Evolutionary conservation across 192 early-diverging fungal species (phyloP).

Genomic region (Coemansia sp.): DNA sequence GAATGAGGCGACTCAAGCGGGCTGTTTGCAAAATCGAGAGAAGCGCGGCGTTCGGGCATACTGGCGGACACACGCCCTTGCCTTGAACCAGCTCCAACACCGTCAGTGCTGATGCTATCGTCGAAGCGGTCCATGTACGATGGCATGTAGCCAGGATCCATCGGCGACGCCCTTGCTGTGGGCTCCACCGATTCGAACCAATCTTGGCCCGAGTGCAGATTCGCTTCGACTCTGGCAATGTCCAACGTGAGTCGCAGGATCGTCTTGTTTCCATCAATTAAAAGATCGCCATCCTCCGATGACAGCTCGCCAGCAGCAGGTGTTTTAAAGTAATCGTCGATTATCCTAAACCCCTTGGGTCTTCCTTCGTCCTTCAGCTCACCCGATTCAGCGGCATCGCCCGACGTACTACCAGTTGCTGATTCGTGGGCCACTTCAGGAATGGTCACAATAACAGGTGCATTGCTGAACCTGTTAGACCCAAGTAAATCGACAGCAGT

Average conservation of each 20-base stretch:
- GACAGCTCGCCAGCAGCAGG: conserved; percentile 28
- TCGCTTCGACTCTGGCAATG: conserved; percentile 40
- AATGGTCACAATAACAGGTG: conserved; percentile 15
- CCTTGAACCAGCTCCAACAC: conserved; percentile 4
- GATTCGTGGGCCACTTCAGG: conserved; percentile 3
- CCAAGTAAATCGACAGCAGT: background rate
- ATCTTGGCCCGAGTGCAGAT: conserved; percentile 49
- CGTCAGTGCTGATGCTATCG: conserved; percentile 14
- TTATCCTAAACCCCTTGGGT: conserved; percentile 26
- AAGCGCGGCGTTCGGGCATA: conserved; percentile 36
- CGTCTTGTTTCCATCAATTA: conserved; percentile 3
- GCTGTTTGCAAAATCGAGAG: conserved; percentile 16
- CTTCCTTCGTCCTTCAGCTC: background rate
- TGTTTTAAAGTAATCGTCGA: conserved; percentile 48
- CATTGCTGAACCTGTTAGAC: background rate
- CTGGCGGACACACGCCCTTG: conserved; percentile 31
- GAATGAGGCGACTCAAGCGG: conserved; percentile 20
- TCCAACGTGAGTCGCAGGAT: conserved; percentile 31
- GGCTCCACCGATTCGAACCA: conserved; percentile 38
- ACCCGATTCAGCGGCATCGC: background rate
- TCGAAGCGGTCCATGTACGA: conserved; percentile 45
- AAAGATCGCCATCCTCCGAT: conserved; percentile 17
- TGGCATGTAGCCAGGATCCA: conserved; percentile 25
- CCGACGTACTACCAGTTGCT: background rate
- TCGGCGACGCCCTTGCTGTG: background rate